A percentile compares a stretch with the other conserved stretches of the same genome.
Conservation (phyloP, 2,329 filamentous ascomycete genomes). For the Cordyceps militaris region DNA sequence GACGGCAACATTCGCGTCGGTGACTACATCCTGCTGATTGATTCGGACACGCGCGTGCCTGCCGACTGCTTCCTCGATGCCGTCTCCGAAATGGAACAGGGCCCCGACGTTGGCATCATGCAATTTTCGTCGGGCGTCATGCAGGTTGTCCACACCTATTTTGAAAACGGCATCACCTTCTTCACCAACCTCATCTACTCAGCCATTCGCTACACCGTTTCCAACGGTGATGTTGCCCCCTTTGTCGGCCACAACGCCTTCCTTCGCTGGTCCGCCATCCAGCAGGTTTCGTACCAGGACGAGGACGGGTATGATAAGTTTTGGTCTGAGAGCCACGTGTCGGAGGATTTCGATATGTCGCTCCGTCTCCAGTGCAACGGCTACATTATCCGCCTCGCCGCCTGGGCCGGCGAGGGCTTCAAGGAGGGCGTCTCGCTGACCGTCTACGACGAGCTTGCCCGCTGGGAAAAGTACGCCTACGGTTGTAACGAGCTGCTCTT, state of each 20-base stretch:
- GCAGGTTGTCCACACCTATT: conserved; percentile 65
- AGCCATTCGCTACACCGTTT: conserved; percentile 62
- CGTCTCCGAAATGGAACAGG: conserved; percentile 63
- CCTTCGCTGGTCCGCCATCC: conserved; percentile 53
- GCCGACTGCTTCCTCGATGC: conserved; percentile 61
- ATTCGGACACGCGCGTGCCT: conserved; percentile 64
- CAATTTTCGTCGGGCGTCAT: conserved; percentile 70
- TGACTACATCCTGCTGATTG: conserved; percentile 60
- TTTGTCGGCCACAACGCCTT: conserved; percentile 77
- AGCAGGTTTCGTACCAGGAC: conserved; percentile 34
- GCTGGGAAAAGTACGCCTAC: conserved; percentile 70
- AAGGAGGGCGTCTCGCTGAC: conserved; percentile 68
- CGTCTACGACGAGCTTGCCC: conserved; percentile 63
- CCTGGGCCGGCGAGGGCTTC: conserved; percentile 63
- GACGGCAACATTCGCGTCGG: conserved; percentile 54
- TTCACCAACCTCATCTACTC: conserved; percentile 75
- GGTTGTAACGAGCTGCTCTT: conserved; percentile 67
- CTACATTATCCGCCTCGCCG: conserved; percentile 60
- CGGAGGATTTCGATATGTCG: conserved; percentile 71
- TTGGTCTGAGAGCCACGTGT: conserved; percentile 71
- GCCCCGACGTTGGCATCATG: conserved; percentile 62
- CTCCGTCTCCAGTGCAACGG: conserved; percentile 63
- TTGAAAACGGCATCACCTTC: conserved; percentile 68
- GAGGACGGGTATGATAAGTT: conserved; percentile 52
- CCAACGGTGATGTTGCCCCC: conserved; percentile 64